Percentiles rank a stretch among this genome's conserved stretches.
These are phyloP conservation scores for Leccinum barrowsii DNA, from an alignment of 768 basidiomycete species.

Conservation along the genomic window DNA sequence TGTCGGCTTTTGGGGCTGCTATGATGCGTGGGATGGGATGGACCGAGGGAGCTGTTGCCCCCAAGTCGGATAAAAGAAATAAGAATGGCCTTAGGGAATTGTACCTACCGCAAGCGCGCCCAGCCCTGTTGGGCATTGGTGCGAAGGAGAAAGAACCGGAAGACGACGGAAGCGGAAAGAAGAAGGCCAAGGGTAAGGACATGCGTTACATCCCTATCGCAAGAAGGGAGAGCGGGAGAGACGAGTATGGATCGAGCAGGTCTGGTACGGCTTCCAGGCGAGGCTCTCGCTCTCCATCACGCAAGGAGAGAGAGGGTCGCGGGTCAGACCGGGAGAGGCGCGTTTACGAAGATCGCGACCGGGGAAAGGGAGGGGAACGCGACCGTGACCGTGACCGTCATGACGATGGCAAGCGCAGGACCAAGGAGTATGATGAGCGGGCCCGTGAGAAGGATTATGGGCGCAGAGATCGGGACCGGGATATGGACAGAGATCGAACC, in stretches of 20 bases:
- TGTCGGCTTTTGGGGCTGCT: conserved; percentile 90
- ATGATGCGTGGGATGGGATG: conserved; percentile 96
- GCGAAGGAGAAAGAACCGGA: conserved; percentile 81
- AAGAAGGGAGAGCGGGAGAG: conserved; percentile 54
- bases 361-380: conserved; percentile 8
- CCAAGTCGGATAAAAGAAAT: conserved; percentile 48
- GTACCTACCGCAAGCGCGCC: conserved; percentile 78
- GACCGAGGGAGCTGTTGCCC: conserved; percentile 77
- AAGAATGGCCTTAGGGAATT: conserved; percentile 64
- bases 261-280: conserved; percentile 44
- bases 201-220: conserved; percentile 82
- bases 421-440: conserved; percentile 10
- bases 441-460: conserved; percentile 10
- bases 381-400: conserved; percentile 7
- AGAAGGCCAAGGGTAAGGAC: conserved; percentile 48
- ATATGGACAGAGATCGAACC: conserved; percentile 26
- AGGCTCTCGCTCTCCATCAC: conserved; percentile 47
- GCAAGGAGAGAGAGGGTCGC: conserved; percentile 13
- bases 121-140: conserved; percentile 87
- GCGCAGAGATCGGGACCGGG: conserved; percentile 23
- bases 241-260: conserved; percentile 30
- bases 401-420: conserved; percentile 12
- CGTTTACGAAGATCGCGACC: conserved; percentile 14
- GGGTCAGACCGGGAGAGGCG: conserved; percentile 8
- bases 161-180: conserved; percentile 64